Evolutionary conservation across 2,329 filamentous ascomycete species (phyloP).

Genomic region (Ambrosiella cleistominuta): DNA sequence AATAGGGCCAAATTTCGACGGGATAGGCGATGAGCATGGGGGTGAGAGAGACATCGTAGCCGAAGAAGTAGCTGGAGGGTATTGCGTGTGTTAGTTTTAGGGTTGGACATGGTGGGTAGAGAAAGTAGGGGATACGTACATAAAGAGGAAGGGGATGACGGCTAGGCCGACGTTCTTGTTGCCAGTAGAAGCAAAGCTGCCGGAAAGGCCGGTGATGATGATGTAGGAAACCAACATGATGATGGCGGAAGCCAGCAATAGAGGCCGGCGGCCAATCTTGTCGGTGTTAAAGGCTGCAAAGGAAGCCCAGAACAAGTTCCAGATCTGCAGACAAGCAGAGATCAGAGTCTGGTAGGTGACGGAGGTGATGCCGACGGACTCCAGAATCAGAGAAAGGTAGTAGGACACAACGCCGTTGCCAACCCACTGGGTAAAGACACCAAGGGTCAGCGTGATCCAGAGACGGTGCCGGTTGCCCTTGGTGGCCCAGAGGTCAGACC

Average conservation of each 20-base stretch:
- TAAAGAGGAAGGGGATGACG: constrained; percentile 41
- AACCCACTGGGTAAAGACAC: constrained; percentile 36
- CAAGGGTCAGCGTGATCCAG: constrained; percentile 30
- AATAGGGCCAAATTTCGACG: constrained; percentile 41
- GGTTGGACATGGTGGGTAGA: background rate
- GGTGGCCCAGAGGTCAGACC: constrained; percentile 34
- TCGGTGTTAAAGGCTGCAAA: constrained; percentile 25
- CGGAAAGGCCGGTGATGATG: constrained; percentile 27
- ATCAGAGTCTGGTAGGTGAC: constrained; percentile 25
- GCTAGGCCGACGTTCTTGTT: constrained; percentile 21
- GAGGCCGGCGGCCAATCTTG: constrained; percentile 30
- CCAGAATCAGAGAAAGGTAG: constrained; percentile 30
- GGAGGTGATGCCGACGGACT: constrained; percentile 27
- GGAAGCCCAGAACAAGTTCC: constrained; percentile 27
- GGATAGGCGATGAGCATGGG: constrained; percentile 28
- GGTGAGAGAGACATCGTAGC: constrained; percentile 21
- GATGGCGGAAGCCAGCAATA: constrained; percentile 32
- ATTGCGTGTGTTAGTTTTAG: background rate
- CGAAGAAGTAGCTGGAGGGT: constrained; percentile 11
- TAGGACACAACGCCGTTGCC: constrained; percentile 33
- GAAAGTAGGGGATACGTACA: constrained; percentile 22
- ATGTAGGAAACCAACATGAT: constrained; percentile 34
- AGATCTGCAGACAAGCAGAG: constrained; percentile 15
- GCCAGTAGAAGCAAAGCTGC: constrained; percentile 23
- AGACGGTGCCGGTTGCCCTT: constrained; percentile 32